Percentiles rank a stretch among this genome's conserved stretches.
phyloP scores from a whole-genome alignment of 2,329 filamentous ascomycete species.

The Pseudocercospora eumusae region DNA sequence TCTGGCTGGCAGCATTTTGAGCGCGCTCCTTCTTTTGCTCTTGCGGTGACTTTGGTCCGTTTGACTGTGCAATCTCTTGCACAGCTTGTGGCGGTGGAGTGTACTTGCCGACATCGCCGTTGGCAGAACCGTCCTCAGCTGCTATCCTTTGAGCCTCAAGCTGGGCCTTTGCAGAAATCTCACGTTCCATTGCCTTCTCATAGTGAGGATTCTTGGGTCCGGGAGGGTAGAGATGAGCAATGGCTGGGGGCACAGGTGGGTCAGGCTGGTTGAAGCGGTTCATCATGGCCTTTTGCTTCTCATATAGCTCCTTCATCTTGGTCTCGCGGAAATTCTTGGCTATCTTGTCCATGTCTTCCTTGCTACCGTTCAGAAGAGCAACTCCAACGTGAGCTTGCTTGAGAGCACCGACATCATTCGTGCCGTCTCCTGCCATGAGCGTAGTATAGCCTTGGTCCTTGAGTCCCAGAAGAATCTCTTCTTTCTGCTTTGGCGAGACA shows the following conservation, averaged over 20 bases:
- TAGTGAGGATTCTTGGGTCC: constrained; percentile 92
- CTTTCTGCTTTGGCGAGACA: constrained; percentile 97
- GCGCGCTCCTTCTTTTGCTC: constrained; percentile 59
- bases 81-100: constrained; percentile 30
- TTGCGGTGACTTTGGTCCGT: constrained; percentile 44
- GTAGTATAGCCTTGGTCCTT: constrained; percentile 98
- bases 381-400: constrained; percentile 98
- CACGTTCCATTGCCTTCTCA: constrained; percentile 83
- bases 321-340: constrained; percentile 90
- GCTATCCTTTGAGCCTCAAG: constrained; percentile 49
- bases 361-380: constrained; percentile 90
- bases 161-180: constrained; percentile 76
- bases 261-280: constrained; percentile 88
- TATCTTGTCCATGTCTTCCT: constrained; percentile 86
- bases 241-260: constrained; percentile 87
- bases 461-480: constrained; percentile 93
- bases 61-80: constrained; percentile 15
- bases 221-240: constrained; percentile 91
- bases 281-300: constrained; percentile 93
- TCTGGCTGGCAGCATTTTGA: constrained; percentile 69
- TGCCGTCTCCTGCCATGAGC: constrained; percentile 97
- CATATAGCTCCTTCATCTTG: constrained; percentile 98
- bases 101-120: constrained; percentile 32
- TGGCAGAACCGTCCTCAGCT: constrained; percentile 46
- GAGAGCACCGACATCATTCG: constrained; percentile 94